These are phyloP conservation scores for Xerocomellus chrysenteron DNA, from an alignment of 768 basidiomycete genomes.

Conservation along the genomic window DNA sequence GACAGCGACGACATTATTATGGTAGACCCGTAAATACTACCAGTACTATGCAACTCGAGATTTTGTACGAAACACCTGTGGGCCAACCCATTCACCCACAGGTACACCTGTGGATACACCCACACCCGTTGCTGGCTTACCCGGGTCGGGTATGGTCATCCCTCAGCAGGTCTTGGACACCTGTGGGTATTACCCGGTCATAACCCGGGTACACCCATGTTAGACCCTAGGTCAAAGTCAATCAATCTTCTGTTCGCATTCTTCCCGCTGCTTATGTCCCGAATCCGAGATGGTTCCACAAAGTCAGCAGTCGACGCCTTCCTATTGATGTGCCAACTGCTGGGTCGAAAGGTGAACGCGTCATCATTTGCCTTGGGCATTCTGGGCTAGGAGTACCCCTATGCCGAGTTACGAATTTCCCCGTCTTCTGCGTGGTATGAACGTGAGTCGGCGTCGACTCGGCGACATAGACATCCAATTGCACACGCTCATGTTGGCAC, in stretches of 20 bases:
- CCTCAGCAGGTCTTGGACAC: no score
- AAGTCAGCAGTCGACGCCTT: constrained; percentile 47
- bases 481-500: background rate
- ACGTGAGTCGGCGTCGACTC: constrained; percentile 36
- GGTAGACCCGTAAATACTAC: no score
- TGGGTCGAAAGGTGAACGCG: constrained; percentile 65
- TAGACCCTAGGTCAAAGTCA: no score
- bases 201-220: no score
- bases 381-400: background rate
- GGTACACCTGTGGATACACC: no score
- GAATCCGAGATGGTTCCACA: constrained; percentile 95
- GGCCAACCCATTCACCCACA: no score
- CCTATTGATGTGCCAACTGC: constrained; percentile 15
- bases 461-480: background rate
- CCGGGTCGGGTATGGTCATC: no score
- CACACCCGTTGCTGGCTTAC: no score
- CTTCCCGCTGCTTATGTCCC: constrained; percentile 85
- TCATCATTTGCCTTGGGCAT: constrained; percentile 39
- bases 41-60: no score
- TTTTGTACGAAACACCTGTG: no score
- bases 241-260: constrained; percentile 47
- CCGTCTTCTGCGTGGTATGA: constrained; percentile 87
- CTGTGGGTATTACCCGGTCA: no score
- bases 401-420: constrained; percentile 65
- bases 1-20: no score